These are phyloP conservation scores for Elongisporangium prolatum DNA, from an alignment of 352 stramenopile genomes.

Conservation along the genomic window DNA sequence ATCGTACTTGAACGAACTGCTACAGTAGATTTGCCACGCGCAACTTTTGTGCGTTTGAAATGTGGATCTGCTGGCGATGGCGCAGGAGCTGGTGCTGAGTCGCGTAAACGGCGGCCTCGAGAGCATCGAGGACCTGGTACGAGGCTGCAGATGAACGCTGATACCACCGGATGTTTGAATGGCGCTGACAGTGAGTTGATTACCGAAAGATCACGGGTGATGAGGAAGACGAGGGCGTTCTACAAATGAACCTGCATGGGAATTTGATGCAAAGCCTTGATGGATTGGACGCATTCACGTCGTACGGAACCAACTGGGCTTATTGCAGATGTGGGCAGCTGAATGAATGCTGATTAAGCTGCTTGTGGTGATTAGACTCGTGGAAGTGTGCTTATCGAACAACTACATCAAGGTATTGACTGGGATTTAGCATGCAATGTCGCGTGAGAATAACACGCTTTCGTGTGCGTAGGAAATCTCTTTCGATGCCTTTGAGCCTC, in stretches of 20 bases:
- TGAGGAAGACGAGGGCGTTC: constrained; percentile 37
- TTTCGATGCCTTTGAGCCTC: constrained; percentile 51
- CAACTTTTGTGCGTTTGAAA: background rate
- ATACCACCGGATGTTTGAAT: background rate
- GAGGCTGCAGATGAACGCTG: background rate
- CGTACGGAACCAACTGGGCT: constrained; percentile 11
- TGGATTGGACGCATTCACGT: constrained; percentile 53
- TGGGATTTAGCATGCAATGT: no score
- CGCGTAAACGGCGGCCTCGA: constrained; percentile 33
- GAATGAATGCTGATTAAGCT: background rate
- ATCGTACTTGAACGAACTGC: background rate
- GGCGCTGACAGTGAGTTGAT: background rate
- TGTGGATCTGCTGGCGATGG: constrained; percentile 4
- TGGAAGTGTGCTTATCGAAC: constrained; percentile 78
- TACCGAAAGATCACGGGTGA: constrained; percentile 21
- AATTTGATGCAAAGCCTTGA: constrained; percentile 64
- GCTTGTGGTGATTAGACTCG: constrained; percentile 19
- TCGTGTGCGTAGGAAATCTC: constrained; percentile 33
- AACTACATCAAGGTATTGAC: constrained; percentile 58
- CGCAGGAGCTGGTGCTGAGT: constrained; percentile 16
- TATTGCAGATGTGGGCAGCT: background rate
- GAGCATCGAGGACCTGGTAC: constrained; percentile 34
- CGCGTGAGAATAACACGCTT: background rate
- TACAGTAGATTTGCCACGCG: background rate
- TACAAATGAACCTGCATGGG: constrained; percentile 77